phyloP scores from a whole-genome alignment of 1,284 basidiomycete genomes.

The Sanghuangporus sanghuang region DNA sequence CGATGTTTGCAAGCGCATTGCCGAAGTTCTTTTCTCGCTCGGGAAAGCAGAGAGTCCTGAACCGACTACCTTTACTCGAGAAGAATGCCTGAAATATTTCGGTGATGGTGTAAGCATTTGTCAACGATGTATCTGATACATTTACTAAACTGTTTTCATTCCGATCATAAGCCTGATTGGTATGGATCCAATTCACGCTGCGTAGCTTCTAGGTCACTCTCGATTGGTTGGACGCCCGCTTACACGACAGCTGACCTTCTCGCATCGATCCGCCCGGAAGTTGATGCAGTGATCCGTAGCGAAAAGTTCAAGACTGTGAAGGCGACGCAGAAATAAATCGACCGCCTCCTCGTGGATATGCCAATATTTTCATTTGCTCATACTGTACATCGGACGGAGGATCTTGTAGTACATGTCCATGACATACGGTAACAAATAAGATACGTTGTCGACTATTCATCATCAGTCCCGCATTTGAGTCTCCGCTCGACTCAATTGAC shows the following conservation, averaged over 20 bases:
- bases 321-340: neutral
- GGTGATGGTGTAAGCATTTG: constrained; percentile 14
- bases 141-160: neutral
- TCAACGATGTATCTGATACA: neutral
- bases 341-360: neutral
- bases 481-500: neutral
- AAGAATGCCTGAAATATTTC: constrained; percentile 20
- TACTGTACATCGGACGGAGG: neutral
- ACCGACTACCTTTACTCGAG: constrained; percentile 17
- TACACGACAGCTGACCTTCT: constrained; percentile 30
- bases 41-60: constrained; percentile 22
- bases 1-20: constrained; percentile 33
- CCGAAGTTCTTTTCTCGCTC: constrained; percentile 40
- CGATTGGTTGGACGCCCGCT: constrained; percentile 36
- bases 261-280: constrained; percentile 29
- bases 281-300: constrained; percentile 18
- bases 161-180: constrained; percentile 20
- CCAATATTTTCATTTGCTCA: neutral
- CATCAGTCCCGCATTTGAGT: neutral
- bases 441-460: neutral
- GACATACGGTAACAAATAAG: neutral
- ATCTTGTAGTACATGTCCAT: neutral
- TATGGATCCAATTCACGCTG: constrained; percentile 38
- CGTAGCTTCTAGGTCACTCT: constrained; percentile 33
- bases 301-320: neutral